Conservation (phyloP, 2,329 filamentous ascomycete genomes). For the Albophoma yamanashiensis region DNA sequence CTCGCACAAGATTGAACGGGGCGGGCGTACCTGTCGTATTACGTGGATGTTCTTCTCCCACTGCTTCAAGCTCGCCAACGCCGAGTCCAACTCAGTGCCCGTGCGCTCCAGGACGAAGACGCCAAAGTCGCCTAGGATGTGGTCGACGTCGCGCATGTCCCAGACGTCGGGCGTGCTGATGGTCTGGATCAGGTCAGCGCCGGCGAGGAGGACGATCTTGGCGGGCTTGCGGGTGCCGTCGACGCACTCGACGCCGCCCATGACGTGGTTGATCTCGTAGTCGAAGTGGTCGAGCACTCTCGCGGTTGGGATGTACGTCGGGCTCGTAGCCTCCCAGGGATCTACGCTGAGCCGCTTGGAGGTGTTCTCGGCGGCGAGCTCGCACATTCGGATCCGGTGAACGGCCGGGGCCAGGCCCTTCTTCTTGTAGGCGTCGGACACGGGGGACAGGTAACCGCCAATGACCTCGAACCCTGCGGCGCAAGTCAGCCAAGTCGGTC, state of each 20-base stretch:
- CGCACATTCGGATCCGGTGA: constrained; percentile 60
- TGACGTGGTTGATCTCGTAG: constrained; percentile 68
- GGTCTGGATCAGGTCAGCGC: constrained; percentile 64
- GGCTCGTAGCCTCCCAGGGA: constrained; percentile 77
- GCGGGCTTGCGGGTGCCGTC: constrained; percentile 56
- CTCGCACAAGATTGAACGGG: neutral
- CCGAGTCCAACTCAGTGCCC: constrained; percentile 82
- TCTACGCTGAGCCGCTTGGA: constrained; percentile 74
- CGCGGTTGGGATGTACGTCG: constrained; percentile 76
- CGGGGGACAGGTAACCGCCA: constrained; percentile 48
- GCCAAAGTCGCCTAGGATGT: constrained; percentile 76
- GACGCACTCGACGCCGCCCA: constrained; percentile 64
- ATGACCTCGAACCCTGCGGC: constrained; percentile 60
- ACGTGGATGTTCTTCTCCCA: constrained; percentile 83
- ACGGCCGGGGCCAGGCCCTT: constrained; percentile 24
- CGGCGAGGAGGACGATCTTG: constrained; percentile 72
- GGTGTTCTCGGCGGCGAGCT: constrained; percentile 64
- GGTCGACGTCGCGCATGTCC: constrained; percentile 74
- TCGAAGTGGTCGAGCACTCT: constrained; percentile 86
- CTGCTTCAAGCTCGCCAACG: constrained; percentile 66
- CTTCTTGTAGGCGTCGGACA: constrained; percentile 25
- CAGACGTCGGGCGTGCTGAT: constrained; percentile 69
- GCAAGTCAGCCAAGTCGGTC: neutral
- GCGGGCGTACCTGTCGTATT: constrained; percentile 44
- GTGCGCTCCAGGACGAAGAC: constrained; percentile 80